A percentile compares a stretch with the other conserved stretches of the same genome.
Evolutionary conservation across 495 filamentous ascomycete species (phyloP).

Genomic region (Penicillium antarcticum): DNA sequence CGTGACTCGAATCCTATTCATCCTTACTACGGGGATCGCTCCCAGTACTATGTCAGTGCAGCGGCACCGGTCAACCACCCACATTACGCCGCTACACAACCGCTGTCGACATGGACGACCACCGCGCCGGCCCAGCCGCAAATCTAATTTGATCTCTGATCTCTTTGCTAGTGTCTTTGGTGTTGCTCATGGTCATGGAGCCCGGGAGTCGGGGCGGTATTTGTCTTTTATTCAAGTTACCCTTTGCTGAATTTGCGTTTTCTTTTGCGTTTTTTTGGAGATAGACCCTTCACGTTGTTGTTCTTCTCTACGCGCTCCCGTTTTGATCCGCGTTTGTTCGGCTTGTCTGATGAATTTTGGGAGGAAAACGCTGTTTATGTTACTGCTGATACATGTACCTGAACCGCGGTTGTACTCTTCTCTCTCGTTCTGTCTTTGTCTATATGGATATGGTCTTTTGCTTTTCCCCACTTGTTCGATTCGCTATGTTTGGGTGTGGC

Average conservation of each 20-base stretch:
- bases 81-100: conserved; percentile 33
- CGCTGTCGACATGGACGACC: conserved; percentile 39
- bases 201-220: conserved; percentile 6
- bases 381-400: neutral
- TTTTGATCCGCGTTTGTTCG: conserved; percentile 1
- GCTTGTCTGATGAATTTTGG: neutral
- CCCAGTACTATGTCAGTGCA: conserved; percentile 36
- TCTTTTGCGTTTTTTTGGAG: conserved; percentile 10
- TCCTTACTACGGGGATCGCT: conserved; percentile 35
- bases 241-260: conserved; percentile 1
- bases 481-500: neutral
- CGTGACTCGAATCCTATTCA: conserved; percentile 41
- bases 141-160: conserved; percentile 27
- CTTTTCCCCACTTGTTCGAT: neutral
- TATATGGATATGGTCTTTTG: conserved; percentile 5
- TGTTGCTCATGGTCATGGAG: conserved; percentile 6
- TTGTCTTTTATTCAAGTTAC: neutral
- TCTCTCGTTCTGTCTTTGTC: neutral
- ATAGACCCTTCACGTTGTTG: conserved; percentile 1
- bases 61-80: conserved; percentile 28
- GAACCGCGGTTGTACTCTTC: neutral
- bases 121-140: conserved; percentile 43
- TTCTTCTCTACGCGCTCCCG: conserved; percentile 18
- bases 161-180: conserved; percentile 1
- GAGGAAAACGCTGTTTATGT: neutral